phyloP scores from a whole-genome alignment of 2,329 filamentous ascomycete species.

The Colletotrichum sp. region DNA sequence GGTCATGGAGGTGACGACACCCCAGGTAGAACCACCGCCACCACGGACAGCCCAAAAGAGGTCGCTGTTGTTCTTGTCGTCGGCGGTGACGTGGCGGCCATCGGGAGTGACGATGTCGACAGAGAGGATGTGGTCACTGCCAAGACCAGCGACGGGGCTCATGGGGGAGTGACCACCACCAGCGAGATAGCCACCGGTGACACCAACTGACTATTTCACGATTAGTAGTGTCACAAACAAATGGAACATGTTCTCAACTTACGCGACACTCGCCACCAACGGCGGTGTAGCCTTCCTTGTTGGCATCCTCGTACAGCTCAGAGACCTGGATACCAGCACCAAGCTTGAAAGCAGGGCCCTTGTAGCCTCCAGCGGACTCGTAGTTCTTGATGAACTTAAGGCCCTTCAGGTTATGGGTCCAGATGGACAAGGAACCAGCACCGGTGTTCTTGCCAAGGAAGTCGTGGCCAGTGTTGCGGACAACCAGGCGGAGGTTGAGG shows the following conservation, averaged over 20 bases:
- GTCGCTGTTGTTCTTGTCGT: constrained; percentile 45
- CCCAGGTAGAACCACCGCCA: constrained; percentile 49
- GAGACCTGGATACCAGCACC: constrained; percentile 59
- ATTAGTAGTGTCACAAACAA: rapidly evolving
- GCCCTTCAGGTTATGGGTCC: constrained; percentile 52
- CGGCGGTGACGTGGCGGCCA: constrained; percentile 46
- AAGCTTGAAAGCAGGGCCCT: constrained; percentile 57
- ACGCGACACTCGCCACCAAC: constrained; percentile 58
- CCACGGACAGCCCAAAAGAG: constrained; percentile 57
- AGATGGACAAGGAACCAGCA: constrained; percentile 50
- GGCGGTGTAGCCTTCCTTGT: constrained; percentile 49
- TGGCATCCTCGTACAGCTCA: constrained; percentile 57
- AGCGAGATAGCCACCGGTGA: constrained; percentile 30
- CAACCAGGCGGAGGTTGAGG: constrained; percentile 53
- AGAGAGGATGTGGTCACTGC: constrained; percentile 55
- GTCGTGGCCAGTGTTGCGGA: constrained; percentile 60
- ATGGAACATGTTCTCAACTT: too few relatives aligned
- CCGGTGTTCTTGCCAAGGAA: constrained; percentile 59
- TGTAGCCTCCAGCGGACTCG: constrained; percentile 31
- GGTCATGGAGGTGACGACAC: constrained; percentile 44
- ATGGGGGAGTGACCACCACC: constrained; percentile 57
- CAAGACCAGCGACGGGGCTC: constrained; percentile 44
- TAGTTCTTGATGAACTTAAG: constrained; percentile 29
- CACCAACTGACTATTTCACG: constrained; percentile 25
- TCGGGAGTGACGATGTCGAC: constrained; percentile 52